Evolutionary conservation across 1,284 basidiomycete species (phyloP).

Genomic region (Fomitopsis pinicola): DNA sequence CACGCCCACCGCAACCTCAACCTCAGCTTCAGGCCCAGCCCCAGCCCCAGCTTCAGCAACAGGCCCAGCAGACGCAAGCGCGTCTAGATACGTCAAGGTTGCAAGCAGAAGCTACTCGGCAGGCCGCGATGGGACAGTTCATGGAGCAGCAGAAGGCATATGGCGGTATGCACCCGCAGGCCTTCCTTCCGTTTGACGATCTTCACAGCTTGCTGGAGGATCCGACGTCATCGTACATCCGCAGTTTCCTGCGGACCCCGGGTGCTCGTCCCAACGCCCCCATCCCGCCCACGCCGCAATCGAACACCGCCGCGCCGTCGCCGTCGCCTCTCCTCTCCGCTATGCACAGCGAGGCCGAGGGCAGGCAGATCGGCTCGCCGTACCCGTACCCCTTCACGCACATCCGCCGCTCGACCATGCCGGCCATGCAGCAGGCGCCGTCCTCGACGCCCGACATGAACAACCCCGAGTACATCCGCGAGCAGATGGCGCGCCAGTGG

Average conservation of each 20-base stretch:
- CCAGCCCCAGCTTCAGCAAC: slow-evolving; percentile 11
- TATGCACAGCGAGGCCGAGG: slow-evolving; percentile 33
- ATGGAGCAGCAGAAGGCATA: slow-evolving; percentile 16
- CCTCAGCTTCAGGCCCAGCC: slow-evolving; percentile 7
- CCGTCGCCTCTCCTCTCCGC: slow-evolving; percentile 56
- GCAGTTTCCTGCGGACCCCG: slow-evolving; percentile 48
- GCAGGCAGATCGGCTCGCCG: slow-evolving; percentile 56
- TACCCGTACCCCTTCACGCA: slow-evolving; percentile 74
- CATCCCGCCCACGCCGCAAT: slow-evolving; percentile 71
- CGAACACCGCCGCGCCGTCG: slow-evolving; percentile 64
- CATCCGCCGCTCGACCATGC: slow-evolving; percentile 49
- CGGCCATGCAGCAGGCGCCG: slow-evolving; percentile 34
- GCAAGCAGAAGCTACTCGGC: slow-evolving; percentile 16
- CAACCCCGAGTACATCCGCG: slow-evolving; percentile 49
- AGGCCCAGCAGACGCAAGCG: slow-evolving; percentile 16
- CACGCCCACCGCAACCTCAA: slow-evolving; percentile 10
- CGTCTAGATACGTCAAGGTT: slow-evolving; percentile 17
- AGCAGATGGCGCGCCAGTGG: slow-evolving; percentile 68
- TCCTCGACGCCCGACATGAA: slow-evolving; percentile 47
- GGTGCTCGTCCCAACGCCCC: slow-evolving; percentile 60
- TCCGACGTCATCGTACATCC: slow-evolving; percentile 51
- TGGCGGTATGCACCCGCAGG: slow-evolving; percentile 14
- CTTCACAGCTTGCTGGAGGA: slow-evolving; percentile 50
- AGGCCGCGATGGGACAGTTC: slow-evolving; percentile 9
- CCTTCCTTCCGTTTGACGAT: slow-evolving; percentile 41